Base-by-base conservation (phyloP, 441 rosid species). In the California macrophylla region DNA sequence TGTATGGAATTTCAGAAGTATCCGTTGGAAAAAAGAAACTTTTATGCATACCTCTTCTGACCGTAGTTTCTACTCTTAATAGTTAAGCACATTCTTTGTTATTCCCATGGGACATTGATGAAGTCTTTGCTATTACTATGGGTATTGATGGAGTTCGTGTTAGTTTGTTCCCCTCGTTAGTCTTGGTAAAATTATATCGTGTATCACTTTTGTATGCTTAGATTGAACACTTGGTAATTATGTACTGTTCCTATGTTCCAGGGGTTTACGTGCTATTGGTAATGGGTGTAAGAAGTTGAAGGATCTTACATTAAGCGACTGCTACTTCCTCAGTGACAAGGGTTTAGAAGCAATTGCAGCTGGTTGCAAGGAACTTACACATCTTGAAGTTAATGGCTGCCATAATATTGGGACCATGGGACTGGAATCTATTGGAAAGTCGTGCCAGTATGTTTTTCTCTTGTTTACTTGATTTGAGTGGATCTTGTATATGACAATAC, bases 311-410 rank as follows among this genome's bases (percentile, higher is more conserved):
- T 67, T 92, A 61, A 87, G 88, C 64, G 97, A 92, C 72, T 92
- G 97, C 79, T 87, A 83, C 78, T 82, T 82, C 74, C 80, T 90
- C 77, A 89, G 84, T 67, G 93, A 92, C 82, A 78, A 69, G 76
- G 93, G 92, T 70, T 82, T 92, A 76, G 93, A 84, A 83, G 86
- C 89, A 69, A 77, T 92, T 75, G 93, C 97, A 65, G 62, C 71
- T 16, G 93, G 93, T 66, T 92, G 97, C 82, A 79, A 75, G 75
- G 90, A 84, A 68, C 90, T 92, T 75, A 80, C 85, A 12, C 92
- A 86, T 84, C 86, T 92, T 68, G 96, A 92, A 75, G 82, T 92
- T 67, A 90, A 90, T 82, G 98, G 98, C 58, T 90, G 98, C 81
- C 96, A 89, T 82, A 85, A 85, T 76, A 89, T 92, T 69, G 96